Evolutionary conservation across 768 basidiomycete genomes (phyloP), one percentile per base, ranked within the genome.

Genomic region (Amanita inopinata): DNA sequence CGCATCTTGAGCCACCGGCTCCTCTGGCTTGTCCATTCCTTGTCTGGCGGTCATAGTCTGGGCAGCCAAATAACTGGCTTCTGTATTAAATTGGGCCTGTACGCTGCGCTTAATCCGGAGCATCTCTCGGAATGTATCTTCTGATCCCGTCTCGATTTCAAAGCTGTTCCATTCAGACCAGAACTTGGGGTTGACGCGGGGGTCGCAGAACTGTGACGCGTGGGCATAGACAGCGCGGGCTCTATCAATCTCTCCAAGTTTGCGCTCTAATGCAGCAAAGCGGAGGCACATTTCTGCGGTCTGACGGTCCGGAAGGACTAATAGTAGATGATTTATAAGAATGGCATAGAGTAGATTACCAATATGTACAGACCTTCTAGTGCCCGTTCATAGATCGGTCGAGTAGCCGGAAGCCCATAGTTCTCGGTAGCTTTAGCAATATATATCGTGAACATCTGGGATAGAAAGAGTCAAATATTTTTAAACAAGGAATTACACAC

Each of bases 201-300:
- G 94, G 58, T 98, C 94, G 61, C 94, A 99, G 74, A 99, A 98
- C 56, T 99, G 96, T 14, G 89, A 91, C 0, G 96, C 94, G 56
- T 98, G 94, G 1, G 92, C 94, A 52, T 94, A 98, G 51, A 98
- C 85, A 1, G 92, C 85, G 37, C 96, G 80, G 9, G 96, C 96
- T 18, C 96, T 76, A 65, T 99, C 96, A 61, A 99, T 98, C 67
- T 99, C 96, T 41, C 96, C 96, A 25, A 99, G 78, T 60, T 99
- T 99, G 52, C 94, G 83, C 61, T 99, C 96, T 53, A 99, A 77
- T 24, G 78, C 76, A 3, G 96, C 94, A 60, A 98, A 99, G 33
- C 92, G 87, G 15, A 97, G 70, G 60, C 93, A 97, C 90, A 98
- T 97, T 61, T 93, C 85, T 14, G 94, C 92, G 0, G 94, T 96